Conservation (phyloP, 768 basidiomycete species). For the Mrakia frigida region DNA sequence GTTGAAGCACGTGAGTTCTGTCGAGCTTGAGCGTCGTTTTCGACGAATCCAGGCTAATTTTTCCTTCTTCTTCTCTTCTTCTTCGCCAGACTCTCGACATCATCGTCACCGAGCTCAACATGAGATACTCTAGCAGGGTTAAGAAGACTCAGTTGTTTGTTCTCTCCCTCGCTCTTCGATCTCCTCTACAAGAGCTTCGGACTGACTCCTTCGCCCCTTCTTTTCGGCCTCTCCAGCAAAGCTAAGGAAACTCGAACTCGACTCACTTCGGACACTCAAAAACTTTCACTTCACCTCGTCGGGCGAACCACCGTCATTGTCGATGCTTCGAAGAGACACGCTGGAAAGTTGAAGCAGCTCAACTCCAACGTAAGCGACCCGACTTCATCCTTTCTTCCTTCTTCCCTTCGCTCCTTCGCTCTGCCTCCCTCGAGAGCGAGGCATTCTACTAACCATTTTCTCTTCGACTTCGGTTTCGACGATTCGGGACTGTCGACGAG, state of each 20-base stretch:
- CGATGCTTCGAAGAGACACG: neutral
- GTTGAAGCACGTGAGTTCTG: neutral
- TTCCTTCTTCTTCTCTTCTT: neutral
- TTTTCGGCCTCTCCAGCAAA: neutral
- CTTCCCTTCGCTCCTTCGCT: neutral
- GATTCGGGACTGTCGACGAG: too few species aligned
- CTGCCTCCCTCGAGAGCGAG: too few species aligned
- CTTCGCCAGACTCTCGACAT: neutral
- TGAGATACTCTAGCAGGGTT: neutral
- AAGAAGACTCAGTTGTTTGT: neutral
- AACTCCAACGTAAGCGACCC: conserved; percentile 8
- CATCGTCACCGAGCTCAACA: neutral
- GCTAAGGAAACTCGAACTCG: neutral
- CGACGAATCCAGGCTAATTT: neutral
- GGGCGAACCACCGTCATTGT: neutral
- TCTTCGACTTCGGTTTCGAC: neutral
- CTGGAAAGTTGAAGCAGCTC: neutral
- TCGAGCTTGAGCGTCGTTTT: neutral
- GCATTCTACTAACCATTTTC: neutral
- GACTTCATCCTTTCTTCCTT: neutral
- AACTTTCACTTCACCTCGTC: conserved; percentile 1
- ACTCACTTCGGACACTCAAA: neutral
- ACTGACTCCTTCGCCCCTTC: neutral
- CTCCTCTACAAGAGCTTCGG: neutral
- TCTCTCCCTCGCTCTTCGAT: neutral